Evolutionary conservation across 257 asterid genomes (phyloP), one percentile per base, ranked within the genome.

Genomic region (Nyctanthes arbortristis): DNA sequence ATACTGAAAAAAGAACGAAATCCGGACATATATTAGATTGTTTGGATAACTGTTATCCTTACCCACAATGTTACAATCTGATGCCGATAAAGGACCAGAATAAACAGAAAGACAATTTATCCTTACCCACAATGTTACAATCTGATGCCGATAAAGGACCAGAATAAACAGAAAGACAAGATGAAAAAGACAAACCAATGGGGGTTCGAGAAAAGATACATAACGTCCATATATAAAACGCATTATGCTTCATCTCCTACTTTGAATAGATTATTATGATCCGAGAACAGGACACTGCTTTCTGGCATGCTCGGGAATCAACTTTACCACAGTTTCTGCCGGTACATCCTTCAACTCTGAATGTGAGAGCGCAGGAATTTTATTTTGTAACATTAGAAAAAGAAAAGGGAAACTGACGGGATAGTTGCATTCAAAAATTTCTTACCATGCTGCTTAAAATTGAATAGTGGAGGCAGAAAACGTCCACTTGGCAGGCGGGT

Each of bases 281-380:
- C 83, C 72, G 20, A 78, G 73, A 69, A 75, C 79, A 22, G 84
- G 81, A 70, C 87, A 81, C 47, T 84, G 87, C 73, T 77, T 84
- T 36, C 87, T 61, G 24, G 89, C 83, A 61, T 84, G 89, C 83
- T 81, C 87, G 0, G 87, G 89, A 43, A 84, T 74, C 87, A 81
- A 69, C 69, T 77, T 84, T 60, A 66, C 47, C 20, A 78, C 71
- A 10, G 72, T 62, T 69, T 82, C 90, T 32, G 67, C 77, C 0
- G 83, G 78, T 40, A 80, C 85, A 25, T 75, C 80, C 76, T 82
- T 82, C 78, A 85, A 74, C 80, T 85, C 90, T 85, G 79, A 25
- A 7, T 36, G 39, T 24, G 63, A 67, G 7, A 35, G 16, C 10
- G 18, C 36, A 14, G 1, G 7, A 30, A 30, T n/a, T 11, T 7